These are phyloP conservation scores for Lodderomyces oxycetoniae DNA, from an alignment of 1,139 yeast genomes.

Conservation along the genomic window DNA sequence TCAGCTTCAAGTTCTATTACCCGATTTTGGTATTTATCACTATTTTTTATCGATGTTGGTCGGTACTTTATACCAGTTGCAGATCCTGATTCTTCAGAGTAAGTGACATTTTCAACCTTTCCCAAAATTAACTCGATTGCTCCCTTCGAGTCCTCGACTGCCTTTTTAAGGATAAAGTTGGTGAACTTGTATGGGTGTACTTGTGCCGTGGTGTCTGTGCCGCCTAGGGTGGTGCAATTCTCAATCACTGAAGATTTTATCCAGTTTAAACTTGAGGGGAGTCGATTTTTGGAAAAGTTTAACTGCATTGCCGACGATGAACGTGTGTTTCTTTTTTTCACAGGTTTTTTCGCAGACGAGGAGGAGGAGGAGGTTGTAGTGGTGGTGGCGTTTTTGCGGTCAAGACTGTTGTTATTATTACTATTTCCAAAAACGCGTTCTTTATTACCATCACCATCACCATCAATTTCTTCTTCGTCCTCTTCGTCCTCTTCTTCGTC, in stretches of 20 bases:
- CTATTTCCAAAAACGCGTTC: conserved; percentile 7
- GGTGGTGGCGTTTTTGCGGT: conserved; percentile 4
- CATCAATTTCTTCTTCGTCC: too few relatives aligned
- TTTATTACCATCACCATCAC: conserved; percentile 6
- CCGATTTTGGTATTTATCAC: conserved; percentile 19
- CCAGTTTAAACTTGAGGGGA: conserved; percentile 84
- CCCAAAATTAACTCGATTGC: conserved; percentile 84
- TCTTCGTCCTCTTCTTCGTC: conserved; percentile 9
- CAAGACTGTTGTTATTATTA: neutral
- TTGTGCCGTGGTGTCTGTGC: conserved; percentile 87
- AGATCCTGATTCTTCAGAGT: conserved; percentile 56
- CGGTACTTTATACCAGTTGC: conserved; percentile 63
- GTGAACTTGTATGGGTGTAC: conserved; percentile 96
- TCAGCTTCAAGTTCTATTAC: conserved; percentile 54
- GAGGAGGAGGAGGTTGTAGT: conserved; percentile 21
- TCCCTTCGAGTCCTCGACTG: conserved; percentile 64
- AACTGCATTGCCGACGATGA: conserved; percentile 13
- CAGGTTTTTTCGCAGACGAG: conserved; percentile 26
- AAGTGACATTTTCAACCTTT: conserved; percentile 65
- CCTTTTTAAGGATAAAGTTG: conserved; percentile 70
- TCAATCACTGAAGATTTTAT: conserved; percentile 60
- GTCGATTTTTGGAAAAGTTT: conserved; percentile 13
- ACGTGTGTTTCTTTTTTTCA: conserved; percentile 29
- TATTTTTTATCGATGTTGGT: conserved; percentile 50
- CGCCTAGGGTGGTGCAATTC: conserved; percentile 80